Evolutionary conservation across 2,329 filamentous ascomycete genomes (phyloP).

Genomic region (Amesomyces nigricolor): DNA sequence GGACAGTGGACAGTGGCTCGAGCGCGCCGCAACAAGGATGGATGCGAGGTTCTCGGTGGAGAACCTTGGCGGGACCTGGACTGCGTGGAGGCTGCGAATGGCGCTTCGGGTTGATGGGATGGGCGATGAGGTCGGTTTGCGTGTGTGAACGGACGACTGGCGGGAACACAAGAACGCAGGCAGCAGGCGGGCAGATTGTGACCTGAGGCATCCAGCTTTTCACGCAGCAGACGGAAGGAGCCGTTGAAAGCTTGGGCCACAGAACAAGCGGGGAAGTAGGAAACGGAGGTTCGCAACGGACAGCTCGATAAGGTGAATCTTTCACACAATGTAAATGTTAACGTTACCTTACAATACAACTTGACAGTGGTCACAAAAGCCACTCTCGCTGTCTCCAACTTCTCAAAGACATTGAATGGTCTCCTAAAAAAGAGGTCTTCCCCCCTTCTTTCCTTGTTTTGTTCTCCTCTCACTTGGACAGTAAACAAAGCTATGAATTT

Average conservation of each 20-base stretch:
- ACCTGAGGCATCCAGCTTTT: not conserved
- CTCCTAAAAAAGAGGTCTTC: too few relatives aligned
- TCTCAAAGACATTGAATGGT: too few relatives aligned
- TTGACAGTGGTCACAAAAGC: too few relatives aligned
- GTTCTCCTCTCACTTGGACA: too few relatives aligned
- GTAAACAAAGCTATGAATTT: too few relatives aligned
- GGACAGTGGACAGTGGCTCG: constrained; percentile 7
- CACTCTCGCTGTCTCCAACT: too few relatives aligned
- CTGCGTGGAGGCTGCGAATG: constrained; percentile 16
- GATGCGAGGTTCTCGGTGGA: constrained; percentile 23
- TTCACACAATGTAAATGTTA: too few relatives aligned
- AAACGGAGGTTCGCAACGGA: constrained; percentile 11
- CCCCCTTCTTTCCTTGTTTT: too few relatives aligned
- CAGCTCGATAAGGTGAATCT: not conserved
- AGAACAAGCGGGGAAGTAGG: not conserved
- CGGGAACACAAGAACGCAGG: constrained; percentile 1
- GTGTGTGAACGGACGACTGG: constrained; percentile 4
- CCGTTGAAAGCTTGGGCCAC: not conserved
- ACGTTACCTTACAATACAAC: too few relatives aligned
- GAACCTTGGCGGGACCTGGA: constrained; percentile 11
- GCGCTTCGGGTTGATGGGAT: constrained; percentile 8
- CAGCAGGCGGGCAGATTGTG: constrained; percentile 4
- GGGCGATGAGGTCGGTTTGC: constrained; percentile 6
- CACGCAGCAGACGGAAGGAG: constrained; percentile 5
- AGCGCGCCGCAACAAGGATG: constrained; percentile 10